Evolutionary conservation across 257 asterid genomes (phyloP).

Genomic region (Ilex asprella): DNA sequence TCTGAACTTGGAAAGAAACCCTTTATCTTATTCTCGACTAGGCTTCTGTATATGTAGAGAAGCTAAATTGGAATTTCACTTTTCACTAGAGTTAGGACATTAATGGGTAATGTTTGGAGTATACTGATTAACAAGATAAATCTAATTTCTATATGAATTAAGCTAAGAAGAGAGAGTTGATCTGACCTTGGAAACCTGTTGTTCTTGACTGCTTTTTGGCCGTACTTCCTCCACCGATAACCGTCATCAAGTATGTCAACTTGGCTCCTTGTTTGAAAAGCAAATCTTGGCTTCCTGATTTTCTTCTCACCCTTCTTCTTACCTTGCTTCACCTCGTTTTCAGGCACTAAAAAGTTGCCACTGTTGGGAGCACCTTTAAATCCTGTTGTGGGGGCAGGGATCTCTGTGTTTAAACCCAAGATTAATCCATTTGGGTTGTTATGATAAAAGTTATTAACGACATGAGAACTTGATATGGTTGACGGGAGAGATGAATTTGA

Average conservation of each 20-base stretch:
- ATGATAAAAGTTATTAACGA: background rate
- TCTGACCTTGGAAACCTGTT: slow-evolving; percentile 41
- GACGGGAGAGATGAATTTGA: slow-evolving; percentile 5
- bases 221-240: slow-evolving; percentile 51
- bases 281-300: slow-evolving; percentile 23
- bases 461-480: slow-evolving; percentile 3
- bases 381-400: background rate
- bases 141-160: too few relatives aligned
- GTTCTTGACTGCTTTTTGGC: slow-evolving; percentile 49
- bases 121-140: too few relatives aligned
- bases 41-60: too few relatives aligned
- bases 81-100: background rate
- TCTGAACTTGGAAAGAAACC: too few relatives aligned
- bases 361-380: background rate
- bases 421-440: slow-evolving; percentile 10
- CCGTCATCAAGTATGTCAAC: slow-evolving; percentile 59
- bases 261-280: slow-evolving; percentile 49
- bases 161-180: background rate
- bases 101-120: too few relatives aligned
- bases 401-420: slow-evolving; percentile 15
- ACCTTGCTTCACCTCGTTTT: background rate
- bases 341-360: background rate
- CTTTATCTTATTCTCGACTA: too few relatives aligned
- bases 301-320: slow-evolving; percentile 28
- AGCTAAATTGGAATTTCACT: too few relatives aligned